Evolutionary conservation across 169 alveolate genomes (phyloP).

Genomic region (Cryptosporidium felis): DNA sequence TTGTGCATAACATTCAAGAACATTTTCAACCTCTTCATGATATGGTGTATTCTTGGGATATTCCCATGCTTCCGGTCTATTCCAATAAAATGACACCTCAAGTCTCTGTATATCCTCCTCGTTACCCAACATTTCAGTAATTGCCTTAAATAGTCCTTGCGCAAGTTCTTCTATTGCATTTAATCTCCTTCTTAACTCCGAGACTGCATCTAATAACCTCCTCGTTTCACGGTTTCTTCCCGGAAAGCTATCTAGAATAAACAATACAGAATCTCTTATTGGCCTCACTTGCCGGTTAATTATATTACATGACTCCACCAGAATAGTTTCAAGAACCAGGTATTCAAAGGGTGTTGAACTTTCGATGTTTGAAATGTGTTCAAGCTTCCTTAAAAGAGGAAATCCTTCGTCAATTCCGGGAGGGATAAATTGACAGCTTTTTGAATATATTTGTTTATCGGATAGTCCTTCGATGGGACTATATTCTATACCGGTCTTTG

Average conservation of each 20-base stretch:
- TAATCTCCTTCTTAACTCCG: slow-evolving; percentile 64
- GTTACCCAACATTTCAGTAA: slow-evolving; percentile 69
- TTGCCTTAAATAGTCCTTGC: slow-evolving; percentile 64
- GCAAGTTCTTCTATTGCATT: slow-evolving; percentile 70
- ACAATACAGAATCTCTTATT: slow-evolving; percentile 54
- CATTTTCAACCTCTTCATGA: slow-evolving; percentile 72
- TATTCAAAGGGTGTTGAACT: slow-evolving; percentile 71
- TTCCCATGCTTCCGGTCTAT: slow-evolving; percentile 69
- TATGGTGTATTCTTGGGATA: slow-evolving; percentile 68
- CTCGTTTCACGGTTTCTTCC: slow-evolving; percentile 70
- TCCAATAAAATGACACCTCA: slow-evolving; percentile 64
- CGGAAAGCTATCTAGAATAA: slow-evolving; percentile 60
- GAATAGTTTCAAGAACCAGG: slow-evolving; percentile 53
- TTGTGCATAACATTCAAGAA: slow-evolving; percentile 72
- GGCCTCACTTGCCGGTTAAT: slow-evolving; percentile 67
- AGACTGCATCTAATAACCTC: slow-evolving; percentile 52
- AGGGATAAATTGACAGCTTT: slow-evolving; percentile 26
- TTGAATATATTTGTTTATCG: slow-evolving; percentile 29
- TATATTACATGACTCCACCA: slow-evolving; percentile 64
- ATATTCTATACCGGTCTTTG: slow-evolving; percentile 55
- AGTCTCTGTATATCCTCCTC: slow-evolving; percentile 68
- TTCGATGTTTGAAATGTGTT: slow-evolving; percentile 30
- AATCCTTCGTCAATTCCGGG: slow-evolving; percentile 67
- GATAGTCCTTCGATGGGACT: slow-evolving; percentile 44
- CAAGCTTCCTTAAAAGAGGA: slow-evolving; percentile 52